phyloP scores from a whole-genome alignment of 148 eudicot genomes.

The Tetragonia tetragonoides region DNA sequence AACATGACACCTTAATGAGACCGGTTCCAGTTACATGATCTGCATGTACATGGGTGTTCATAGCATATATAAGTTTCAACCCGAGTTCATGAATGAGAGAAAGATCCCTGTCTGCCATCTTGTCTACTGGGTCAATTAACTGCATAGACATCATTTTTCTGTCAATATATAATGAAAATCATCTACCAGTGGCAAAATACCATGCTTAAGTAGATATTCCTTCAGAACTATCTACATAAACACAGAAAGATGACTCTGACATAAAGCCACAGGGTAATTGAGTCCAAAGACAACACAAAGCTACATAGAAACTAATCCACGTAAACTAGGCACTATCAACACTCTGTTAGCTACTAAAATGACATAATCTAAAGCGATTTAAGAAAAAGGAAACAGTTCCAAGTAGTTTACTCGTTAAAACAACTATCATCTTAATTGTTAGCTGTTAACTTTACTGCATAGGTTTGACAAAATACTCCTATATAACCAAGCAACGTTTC shows the following conservation, averaged over 20 bases:
- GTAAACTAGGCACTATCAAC: background rate
- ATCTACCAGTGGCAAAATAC: background rate
- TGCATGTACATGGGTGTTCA: slow-evolving; percentile 97
- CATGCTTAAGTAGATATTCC: background rate
- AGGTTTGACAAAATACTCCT: background rate
- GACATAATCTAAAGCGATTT: background rate
- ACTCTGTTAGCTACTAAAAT: too few relatives aligned
- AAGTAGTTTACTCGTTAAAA: background rate
- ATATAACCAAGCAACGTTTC: too few relatives aligned
- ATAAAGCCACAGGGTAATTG: background rate
- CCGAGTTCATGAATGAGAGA: slow-evolving; percentile 79
- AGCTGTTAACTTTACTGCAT: background rate
- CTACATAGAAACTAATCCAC: background rate
- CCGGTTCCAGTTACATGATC: slow-evolving; percentile 99
- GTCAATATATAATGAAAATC: slow-evolving; percentile 7
- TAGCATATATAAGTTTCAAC: slow-evolving; percentile 82
- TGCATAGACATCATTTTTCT: slow-evolving; percentile 31
- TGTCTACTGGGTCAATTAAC: slow-evolving; percentile 97
- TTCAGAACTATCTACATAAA: background rate
- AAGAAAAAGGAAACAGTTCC: background rate
- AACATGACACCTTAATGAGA: slow-evolving; percentile 62
- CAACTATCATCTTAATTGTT: background rate
- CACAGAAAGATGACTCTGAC: background rate
- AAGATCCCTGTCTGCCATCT: slow-evolving; percentile 79
- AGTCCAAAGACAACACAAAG: background rate